Percentiles rank a stretch among this genome's conserved stretches.
Conservation (phyloP, 2,329 filamentous ascomycete genomes). For the Xylariaceae sp. region DNA sequence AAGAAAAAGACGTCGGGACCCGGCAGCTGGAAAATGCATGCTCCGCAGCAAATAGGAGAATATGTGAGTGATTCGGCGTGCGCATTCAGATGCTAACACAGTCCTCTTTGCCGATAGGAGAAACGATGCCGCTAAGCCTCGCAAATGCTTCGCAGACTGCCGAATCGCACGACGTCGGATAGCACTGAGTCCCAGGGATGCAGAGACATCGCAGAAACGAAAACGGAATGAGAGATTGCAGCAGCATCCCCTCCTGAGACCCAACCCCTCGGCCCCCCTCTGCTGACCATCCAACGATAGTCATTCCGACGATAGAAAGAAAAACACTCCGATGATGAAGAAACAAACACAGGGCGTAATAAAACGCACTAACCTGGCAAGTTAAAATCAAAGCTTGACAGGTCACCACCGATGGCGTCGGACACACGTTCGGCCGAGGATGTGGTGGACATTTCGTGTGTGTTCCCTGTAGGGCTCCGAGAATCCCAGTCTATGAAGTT, state of each 20-base stretch:
- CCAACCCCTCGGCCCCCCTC: no score
- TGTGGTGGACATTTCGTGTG: slow-evolving; percentile 22
- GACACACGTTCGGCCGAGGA: slow-evolving; percentile 25
- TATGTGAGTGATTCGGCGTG: background rate
- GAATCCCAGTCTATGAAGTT: slow-evolving; percentile 74
- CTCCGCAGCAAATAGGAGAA: slow-evolving; percentile 14
- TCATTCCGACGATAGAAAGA: background rate
- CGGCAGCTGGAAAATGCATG: slow-evolving; percentile 7
- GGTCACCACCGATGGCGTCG: slow-evolving; percentile 16
- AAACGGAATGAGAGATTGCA: background rate
- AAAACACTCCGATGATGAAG: background rate
- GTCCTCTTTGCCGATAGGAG: background rate
- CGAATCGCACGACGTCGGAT: slow-evolving; percentile 11
- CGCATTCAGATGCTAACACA: background rate
- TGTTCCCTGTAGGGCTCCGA: slow-evolving; percentile 19
- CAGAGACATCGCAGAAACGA: slow-evolving; percentile 4
- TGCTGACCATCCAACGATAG: background rate
- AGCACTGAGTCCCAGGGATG: background rate
- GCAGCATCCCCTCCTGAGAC: no score
- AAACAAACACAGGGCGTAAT: slow-evolving; percentile 1
- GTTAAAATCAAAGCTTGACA: slow-evolving; percentile 29
- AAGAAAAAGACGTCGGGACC: background rate
- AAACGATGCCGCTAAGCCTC: slow-evolving; percentile 8
- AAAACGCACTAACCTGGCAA: slow-evolving; percentile 27
- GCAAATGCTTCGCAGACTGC: background rate